Percentiles rank a stretch among this genome's conserved stretches.
phyloP scores from a whole-genome alignment of 805 yeast species.

The Wickerhamomyces hampshirensis region DNA sequence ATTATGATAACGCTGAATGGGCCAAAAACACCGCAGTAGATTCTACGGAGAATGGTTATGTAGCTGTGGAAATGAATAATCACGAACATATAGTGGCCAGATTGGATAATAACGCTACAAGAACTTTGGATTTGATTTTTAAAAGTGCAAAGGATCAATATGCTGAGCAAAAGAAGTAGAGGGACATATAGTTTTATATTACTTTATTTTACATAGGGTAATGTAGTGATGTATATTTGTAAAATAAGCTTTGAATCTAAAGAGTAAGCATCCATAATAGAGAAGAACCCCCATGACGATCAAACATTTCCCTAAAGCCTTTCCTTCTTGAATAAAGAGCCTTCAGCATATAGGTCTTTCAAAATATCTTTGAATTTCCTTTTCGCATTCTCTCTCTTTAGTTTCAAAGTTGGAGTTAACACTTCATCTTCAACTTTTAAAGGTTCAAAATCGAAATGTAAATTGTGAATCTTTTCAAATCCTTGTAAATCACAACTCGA shows the following conservation, averaged over 20 bases:
- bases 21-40: slow-evolving; percentile 48
- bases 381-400: slow-evolving; percentile 47
- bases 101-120: slow-evolving; percentile 33
- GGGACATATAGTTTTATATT: neutral
- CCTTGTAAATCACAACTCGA: slow-evolving; percentile 42
- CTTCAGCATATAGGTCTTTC: slow-evolving; percentile 45
- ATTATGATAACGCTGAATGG: slow-evolving; percentile 51
- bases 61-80: slow-evolving; percentile 41
- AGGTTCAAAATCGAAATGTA: slow-evolving; percentile 52
- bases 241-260: too few species aligned
- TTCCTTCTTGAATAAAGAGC: slow-evolving; percentile 30
- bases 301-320: slow-evolving; percentile 15
- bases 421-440: slow-evolving; percentile 54
- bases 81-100: slow-evolving; percentile 41
- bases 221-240: too few species aligned
- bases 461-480: slow-evolving; percentile 57
- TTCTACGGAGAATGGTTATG: slow-evolving; percentile 27
- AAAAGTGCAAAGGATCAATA: slow-evolving; percentile 37
- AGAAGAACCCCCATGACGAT: too few species aligned
- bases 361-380: slow-evolving; percentile 38
- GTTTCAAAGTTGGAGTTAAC: slow-evolving; percentile 63
- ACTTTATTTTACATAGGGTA: neutral
- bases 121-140: slow-evolving; percentile 40
- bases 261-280: too few species aligned
- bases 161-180: slow-evolving; percentile 6